Conservation (phyloP, 495 filamentous ascomycete species). For the Penicillium cinerascens region DNA sequence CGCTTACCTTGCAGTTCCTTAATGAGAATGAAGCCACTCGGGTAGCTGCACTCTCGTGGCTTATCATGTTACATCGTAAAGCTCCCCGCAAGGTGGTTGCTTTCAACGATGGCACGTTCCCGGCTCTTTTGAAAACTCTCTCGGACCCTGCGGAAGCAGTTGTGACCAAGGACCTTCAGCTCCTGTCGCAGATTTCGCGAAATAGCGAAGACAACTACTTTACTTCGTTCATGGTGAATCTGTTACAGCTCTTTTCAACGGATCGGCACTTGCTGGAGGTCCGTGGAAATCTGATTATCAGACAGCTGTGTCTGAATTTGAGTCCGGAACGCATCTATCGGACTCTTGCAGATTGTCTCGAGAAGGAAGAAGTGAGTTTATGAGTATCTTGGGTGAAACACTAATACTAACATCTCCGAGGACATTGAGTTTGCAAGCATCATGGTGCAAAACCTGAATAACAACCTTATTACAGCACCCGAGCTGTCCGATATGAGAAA, state of each 20-base stretch:
- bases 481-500: constrained; percentile 90
- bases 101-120: constrained; percentile 96
- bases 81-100: constrained; percentile 90
- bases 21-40: constrained; percentile 96
- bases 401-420: constrained; percentile 25
- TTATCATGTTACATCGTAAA: constrained; percentile 95
- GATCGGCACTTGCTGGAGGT: constrained; percentile 88
- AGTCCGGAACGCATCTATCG: constrained; percentile 95
- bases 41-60: constrained; percentile 89
- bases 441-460: constrained; percentile 99
- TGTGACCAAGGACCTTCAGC: constrained; percentile 89
- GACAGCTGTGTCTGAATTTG: constrained; percentile 88
- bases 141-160: constrained; percentile 95
- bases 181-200: constrained; percentile 91
- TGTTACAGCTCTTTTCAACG: constrained; percentile 91
- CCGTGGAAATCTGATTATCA: constrained; percentile 91
- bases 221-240: constrained; percentile 94
- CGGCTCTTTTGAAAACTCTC: constrained; percentile 91
- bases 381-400: neutral
- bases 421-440: constrained; percentile 98
- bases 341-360: constrained; percentile 91
- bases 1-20: constrained; percentile 88
- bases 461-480: constrained; percentile 96
- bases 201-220: constrained; percentile 98
- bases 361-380: constrained; percentile 78